Evolutionary conservation across 129 eudicot genomes (phyloP).

Genomic region (Flaveria linearis): DNA sequence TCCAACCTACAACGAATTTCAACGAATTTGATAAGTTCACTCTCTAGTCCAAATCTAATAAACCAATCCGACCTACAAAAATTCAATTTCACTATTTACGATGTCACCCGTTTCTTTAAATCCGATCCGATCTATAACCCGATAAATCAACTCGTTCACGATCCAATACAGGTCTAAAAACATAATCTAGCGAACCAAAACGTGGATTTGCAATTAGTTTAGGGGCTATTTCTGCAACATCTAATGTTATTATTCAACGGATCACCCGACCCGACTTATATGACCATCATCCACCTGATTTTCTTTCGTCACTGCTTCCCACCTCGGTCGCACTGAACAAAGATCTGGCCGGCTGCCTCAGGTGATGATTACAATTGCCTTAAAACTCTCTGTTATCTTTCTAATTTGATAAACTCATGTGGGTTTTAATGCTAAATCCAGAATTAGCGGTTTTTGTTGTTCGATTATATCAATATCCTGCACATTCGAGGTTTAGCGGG

Average conservation of each 20-base stretch:
- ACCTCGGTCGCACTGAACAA: conserved; percentile 9
- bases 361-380: conserved; percentile 17
- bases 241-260: not conserved
- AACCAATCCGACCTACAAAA: too few relatives aligned
- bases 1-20: too few relatives aligned
- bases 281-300: not conserved
- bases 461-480: not conserved
- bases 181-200: not conserved
- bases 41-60: too few relatives aligned
- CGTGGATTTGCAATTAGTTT: not conserved
- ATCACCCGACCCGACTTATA: not conserved
- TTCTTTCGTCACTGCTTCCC: conserved; percentile 19
- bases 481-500: not conserved
- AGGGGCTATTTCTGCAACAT: not conserved
- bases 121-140: too few relatives aligned
- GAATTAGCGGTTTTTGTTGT: not conserved
- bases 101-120: too few relatives aligned
- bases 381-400: not conserved
- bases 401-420: not conserved
- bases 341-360: not conserved
- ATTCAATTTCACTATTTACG: too few relatives aligned
- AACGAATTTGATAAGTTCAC: too few relatives aligned
- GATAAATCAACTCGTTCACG: too few relatives aligned
- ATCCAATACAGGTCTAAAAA: too few relatives aligned
- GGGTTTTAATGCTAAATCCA: not conserved